These are phyloP conservation scores for Suillus occidentalis DNA, from an alignment of 768 basidiomycete genomes.

Conservation along the genomic window DNA sequence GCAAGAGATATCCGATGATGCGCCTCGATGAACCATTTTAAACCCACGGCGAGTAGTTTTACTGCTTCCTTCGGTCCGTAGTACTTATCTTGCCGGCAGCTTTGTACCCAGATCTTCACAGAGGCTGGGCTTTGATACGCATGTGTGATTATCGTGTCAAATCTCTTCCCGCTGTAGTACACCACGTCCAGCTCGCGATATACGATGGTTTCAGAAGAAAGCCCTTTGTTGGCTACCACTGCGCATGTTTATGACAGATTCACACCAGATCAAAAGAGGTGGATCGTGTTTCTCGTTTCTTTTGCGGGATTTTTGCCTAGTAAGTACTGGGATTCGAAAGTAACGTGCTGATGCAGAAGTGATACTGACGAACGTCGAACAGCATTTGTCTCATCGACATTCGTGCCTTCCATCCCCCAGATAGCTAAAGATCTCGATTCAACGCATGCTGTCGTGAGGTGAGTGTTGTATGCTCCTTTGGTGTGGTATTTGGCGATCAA, in stretches of 20 bases:
- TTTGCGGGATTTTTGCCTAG: conserved; percentile 63
- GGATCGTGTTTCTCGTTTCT: conserved; percentile 58
- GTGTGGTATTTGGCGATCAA: background rate
- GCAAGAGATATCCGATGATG: background rate
- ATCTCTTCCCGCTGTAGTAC: background rate
- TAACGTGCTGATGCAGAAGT: background rate
- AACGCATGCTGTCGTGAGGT: conserved; percentile 60
- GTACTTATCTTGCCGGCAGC: background rate
- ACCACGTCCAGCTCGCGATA: background rate
- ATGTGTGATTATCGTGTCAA: background rate
- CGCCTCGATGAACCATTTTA: background rate
- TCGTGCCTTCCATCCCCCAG: conserved; percentile 74
- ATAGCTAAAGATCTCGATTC: conserved; percentile 66
- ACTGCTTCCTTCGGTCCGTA: background rate
- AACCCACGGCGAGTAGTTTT: background rate
- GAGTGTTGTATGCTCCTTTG: background rate
- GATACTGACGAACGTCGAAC: conserved; percentile 1
- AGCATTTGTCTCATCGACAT: conserved; percentile 72
- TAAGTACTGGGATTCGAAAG: conserved; percentile 30
- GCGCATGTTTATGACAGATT: conserved; percentile 58
- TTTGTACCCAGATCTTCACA: background rate
- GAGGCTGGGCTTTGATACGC: background rate
- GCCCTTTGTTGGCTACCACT: conserved; percentile 18
- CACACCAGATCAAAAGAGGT: conserved; percentile 45
- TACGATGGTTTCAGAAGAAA: conserved; percentile 30